A percentile compares a stretch with the other conserved stretches of the same genome.
These are phyloP conservation scores for sweet orange (Citrus sinensis) DNA, from an alignment of 345 rosid species.

Conservation along the genomic window DNA sequence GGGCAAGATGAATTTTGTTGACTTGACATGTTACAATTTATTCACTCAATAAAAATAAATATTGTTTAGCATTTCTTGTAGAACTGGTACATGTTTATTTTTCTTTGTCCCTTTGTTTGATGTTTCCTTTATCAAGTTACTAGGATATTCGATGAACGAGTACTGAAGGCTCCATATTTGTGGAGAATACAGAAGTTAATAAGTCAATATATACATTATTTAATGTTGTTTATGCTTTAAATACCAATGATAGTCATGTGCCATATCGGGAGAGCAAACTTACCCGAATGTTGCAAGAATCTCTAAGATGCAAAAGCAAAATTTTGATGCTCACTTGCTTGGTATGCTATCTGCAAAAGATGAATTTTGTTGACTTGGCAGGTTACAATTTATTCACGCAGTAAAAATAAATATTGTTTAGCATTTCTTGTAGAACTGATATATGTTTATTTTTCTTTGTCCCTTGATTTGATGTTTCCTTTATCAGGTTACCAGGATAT, in stretches of 20 bases:
- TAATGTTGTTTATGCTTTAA: slow-evolving; percentile 64
- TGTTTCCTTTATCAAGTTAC: slow-evolving; percentile 44
- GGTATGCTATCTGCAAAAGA: slow-evolving; percentile 30
- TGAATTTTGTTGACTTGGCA: no score
- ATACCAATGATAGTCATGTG: slow-evolving; percentile 53
- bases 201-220: slow-evolving; percentile 67
- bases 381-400: no score
- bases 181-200: slow-evolving; percentile 48
- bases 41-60: not conserved
- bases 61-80: not conserved
- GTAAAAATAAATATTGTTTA: no score
- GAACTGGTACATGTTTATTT: not conserved
- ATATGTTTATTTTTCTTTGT: no score
- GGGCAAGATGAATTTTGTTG: slow-evolving; percentile 74
- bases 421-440: no score
- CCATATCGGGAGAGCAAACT: slow-evolving; percentile 80
- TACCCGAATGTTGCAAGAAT: slow-evolving; percentile 66
- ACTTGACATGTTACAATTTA: slow-evolving; percentile 51
- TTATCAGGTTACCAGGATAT: no score
- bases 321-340: slow-evolving; percentile 62
- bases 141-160: slow-evolving; percentile 54
- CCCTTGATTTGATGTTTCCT: no score
- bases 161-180: slow-evolving; percentile 26
- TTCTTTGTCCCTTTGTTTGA: not conserved
- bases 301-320: slow-evolving; percentile 47